Evolutionary conservation across 2,329 filamentous ascomycete genomes (phyloP), one percentile per base, ranked within the genome.

Genomic region (Phaeophleospora eucalypticola): DNA sequence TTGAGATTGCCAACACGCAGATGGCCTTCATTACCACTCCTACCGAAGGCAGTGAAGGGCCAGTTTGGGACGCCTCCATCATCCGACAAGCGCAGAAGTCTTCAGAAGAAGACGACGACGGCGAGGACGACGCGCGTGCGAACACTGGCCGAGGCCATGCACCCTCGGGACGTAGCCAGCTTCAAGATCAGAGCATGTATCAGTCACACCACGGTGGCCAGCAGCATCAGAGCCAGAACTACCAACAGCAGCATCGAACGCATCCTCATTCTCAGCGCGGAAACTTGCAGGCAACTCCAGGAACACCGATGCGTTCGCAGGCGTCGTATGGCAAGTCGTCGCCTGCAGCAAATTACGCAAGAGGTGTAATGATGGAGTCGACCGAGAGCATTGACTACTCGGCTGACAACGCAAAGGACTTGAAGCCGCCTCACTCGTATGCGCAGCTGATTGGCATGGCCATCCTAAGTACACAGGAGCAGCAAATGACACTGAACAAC

Each of bases 1-100:
- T 98, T 48, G 89, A 95, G 63, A 87, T 97, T 62, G 86, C 86
- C 59, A 87, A 87, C 43, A 87, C 93, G 1, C 91, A 98, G 72
- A 98, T 98, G 93, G 91, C 97, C 76, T 98, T 98, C 68, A 88
- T 96, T 39, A 80, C 95, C n/a, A 91, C 93, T 0, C 82, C 80
- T 86, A 61, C 77, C 77, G 17, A 79, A 72, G 59, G 89, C 86
- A 62, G 77, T 87, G 79, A 86, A 57, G 82, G 86, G 37, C 83
- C 85, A 24, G 77, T 81, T 19, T 71, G 83, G 61, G 65, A 67
- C 47, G 65, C 62, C 24, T 63, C 65, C 4, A 67, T 68, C 48
- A 58, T 68, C 24, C 60, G 60, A 32, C 65, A 68, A 36, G 63
- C 63, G 6, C 64, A 67, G 49, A 65, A 63, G 43, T 71, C 70